A percentile compares a stretch with the other conserved stretches of the same genome.
Conservation (phyloP, 2,329 filamentous ascomycete genomes). For the Cercospora sesami region DNA sequence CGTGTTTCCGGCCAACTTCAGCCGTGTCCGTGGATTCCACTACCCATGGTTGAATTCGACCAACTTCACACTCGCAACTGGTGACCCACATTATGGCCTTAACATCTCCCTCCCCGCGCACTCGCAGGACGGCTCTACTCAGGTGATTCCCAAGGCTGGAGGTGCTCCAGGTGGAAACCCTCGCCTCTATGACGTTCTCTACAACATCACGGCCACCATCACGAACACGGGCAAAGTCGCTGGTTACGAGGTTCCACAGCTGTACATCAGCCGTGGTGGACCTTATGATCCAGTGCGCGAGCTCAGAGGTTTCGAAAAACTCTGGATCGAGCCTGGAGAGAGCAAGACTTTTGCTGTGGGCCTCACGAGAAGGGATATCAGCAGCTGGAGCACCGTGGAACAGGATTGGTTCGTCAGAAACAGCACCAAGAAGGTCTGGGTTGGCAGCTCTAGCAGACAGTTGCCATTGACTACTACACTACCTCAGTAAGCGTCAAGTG, state of each 20-base stretch:
- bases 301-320: constrained; percentile 40
- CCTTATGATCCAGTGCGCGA: constrained; percentile 45
- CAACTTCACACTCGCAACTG: constrained; percentile 56
- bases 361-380: constrained; percentile 49
- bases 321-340: constrained; percentile 34
- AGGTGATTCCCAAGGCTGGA: constrained; percentile 61
- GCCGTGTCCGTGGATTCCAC: constrained; percentile 56
- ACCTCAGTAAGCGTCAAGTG: background rate
- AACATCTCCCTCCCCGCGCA: constrained; percentile 61
- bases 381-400: constrained; percentile 51
- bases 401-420: constrained; percentile 60
- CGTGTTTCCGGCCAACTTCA: constrained; percentile 63
- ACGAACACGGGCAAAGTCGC: constrained; percentile 55
- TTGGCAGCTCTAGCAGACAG: constrained; percentile 59
- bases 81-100: constrained; percentile 61
- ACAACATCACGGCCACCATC: constrained; percentile 64
- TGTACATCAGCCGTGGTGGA: constrained; percentile 54
- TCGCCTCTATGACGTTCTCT: constrained; percentile 66
- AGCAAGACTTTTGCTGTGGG: constrained; percentile 39
- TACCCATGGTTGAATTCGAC: constrained; percentile 70
- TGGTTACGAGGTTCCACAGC: constrained; percentile 56
- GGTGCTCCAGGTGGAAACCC: constrained; percentile 63
- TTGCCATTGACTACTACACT: constrained; percentile 40
- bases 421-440: constrained; percentile 58
- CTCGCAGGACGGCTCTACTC: constrained; percentile 56